Evolutionary conservation across 192 early-diverging fungal species (phyloP), one percentile per base, ranked within the genome.

Genomic region (Podochytrium sp.): DNA sequence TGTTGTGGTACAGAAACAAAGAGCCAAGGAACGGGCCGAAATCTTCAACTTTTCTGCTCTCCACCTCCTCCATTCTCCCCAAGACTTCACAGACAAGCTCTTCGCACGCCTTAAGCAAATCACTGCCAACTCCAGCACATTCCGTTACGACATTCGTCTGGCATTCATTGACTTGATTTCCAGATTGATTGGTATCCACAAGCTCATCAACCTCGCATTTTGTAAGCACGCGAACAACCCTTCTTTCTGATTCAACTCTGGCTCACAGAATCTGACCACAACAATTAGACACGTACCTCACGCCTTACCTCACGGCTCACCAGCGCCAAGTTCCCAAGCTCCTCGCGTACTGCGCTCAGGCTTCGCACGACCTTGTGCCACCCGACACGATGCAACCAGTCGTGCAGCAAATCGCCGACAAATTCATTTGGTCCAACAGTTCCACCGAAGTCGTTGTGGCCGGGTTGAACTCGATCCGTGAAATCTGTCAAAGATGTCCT

Each of bases 11-110:
- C 23, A 84, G 73, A 94, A 91, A 79, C 83, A 88, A 43, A 85
- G 84, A 34, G 71, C 84, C 51, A 89, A 88, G 77, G 81, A 80
- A 40, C 86, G 85, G 62, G 87, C 88, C 2, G 92, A 93, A 69
- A 74, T 69, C 33, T 95, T 95, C 79, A 93, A 94, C 75, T 99
- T 99, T 76, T 95, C 95, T 14, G 95, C 95, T 0, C 85, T 98
- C 10, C 95, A 97, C 66, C 81, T 98, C 34, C 74, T 99, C 57
- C 95, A 99, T 79, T 97, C 98, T 78, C 94, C 98, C 33, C 98
- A 99, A 84, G 92, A 88, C n/a, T 97, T 97, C 78, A 86, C 91
- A 40, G 98, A 99, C 68, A 94, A 95, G 80, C 83, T 99, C n/a
- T 97, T 97, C 79, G 87, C 91, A 14, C 87, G 92, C 0, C 80